Evolutionary conservation across 495 filamentous ascomycete genomes (phyloP), one percentile per base, ranked within the genome.

Genomic region (Achaetomiella virescens): DNA sequence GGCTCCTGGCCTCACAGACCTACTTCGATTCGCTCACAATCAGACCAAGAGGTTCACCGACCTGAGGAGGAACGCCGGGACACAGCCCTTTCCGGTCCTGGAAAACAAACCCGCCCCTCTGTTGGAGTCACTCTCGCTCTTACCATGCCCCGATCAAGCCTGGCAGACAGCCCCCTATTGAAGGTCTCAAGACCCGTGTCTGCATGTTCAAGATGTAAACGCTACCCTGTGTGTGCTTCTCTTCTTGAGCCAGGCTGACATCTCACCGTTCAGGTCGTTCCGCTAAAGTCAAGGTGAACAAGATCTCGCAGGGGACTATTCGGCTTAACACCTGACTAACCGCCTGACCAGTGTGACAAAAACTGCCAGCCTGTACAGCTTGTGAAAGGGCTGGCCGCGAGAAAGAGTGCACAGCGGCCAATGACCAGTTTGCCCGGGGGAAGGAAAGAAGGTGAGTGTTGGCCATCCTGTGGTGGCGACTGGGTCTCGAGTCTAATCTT

Each of bases 161-260:
- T 78, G 61, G 70, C 72, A 22, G 88, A 92, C 55, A 87, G 84
- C 55, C 91, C 92, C 21, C 71, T 92, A 52, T 78, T 97, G 58
- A 86, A 88, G 68, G 92, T 97, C 46, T 92, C 88, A 65, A 81
- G 92, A 47, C 91, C 92, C 6, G 91, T 96, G 35, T 90, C 90
- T 54, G 92, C 92, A 6, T 97, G 92, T 71, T 90, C 88, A 48
- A 84, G 89, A 78, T 97, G 92, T 81, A 55, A 75, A 33, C 6
- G 14, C 3, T 76, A 69, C 38, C 17, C 11, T 10, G 10, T 2
- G 21, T 15, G 6, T 6, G 6, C 11, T 15, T 10, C 5, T 1
- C 21, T 3, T 21, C n/a, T 24, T 36, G 37, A 50, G 17, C 42
- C 42, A 42, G 43, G 57, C 66, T 72, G 60, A 69, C 58, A 42